Evolutionary conservation across 2,329 filamentous ascomycete genomes (phyloP).

Genomic region (Trichoderma brevicompactum): DNA sequence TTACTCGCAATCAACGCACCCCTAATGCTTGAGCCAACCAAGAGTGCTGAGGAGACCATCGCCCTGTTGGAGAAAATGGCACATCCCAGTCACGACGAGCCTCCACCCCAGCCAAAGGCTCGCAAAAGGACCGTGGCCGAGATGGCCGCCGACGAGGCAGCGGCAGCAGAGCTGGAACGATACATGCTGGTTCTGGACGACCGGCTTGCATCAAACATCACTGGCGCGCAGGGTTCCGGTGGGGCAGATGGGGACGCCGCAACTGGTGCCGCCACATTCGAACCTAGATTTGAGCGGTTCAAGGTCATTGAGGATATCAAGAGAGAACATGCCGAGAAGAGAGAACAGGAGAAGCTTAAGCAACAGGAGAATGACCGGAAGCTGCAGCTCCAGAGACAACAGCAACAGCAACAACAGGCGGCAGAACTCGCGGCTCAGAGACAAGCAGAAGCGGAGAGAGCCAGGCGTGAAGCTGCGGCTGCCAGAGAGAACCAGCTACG

Average conservation of each 20-base stretch:
- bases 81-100: slow-evolving; percentile 76
- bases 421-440: slow-evolving; percentile 50
- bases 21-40: slow-evolving; percentile 77
- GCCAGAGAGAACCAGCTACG: slow-evolving; percentile 44
- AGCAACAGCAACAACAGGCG: slow-evolving; percentile 50
- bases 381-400: slow-evolving; percentile 51
- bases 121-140: slow-evolving; percentile 94
- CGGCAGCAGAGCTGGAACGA: slow-evolving; percentile 84
- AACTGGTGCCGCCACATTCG: slow-evolving; percentile 73
- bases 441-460: slow-evolving; percentile 50
- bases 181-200: slow-evolving; percentile 95
- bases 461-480: slow-evolving; percentile 44
- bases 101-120: slow-evolving; percentile 81
- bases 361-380: slow-evolving; percentile 64
- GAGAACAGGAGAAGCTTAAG: slow-evolving; percentile 74
- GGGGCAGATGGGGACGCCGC: slow-evolving; percentile 74
- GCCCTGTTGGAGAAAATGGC: slow-evolving; percentile 71
- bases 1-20: slow-evolving; percentile 74
- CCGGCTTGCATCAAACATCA: slow-evolving; percentile 65
- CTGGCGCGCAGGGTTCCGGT: slow-evolving; percentile 59
- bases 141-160: slow-evolving; percentile 90
- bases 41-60: slow-evolving; percentile 69
- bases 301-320: slow-evolving; percentile 89
- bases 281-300: slow-evolving; percentile 86
- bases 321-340: slow-evolving; percentile 74